phyloP scores from a whole-genome alignment of 331 rosid species.

The Ulmus americana region DNA sequence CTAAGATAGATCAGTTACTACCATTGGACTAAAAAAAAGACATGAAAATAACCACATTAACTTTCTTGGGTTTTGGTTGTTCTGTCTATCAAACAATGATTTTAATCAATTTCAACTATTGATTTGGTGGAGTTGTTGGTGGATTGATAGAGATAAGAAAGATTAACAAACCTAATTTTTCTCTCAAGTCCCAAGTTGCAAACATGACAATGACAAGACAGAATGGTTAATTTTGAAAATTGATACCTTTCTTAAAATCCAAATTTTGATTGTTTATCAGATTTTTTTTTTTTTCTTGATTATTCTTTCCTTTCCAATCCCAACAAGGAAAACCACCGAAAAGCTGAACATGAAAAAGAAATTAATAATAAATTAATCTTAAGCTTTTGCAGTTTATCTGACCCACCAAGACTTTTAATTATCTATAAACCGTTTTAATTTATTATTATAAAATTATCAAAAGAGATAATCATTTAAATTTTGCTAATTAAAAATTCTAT shows the following conservation, averaged over 20 bases:
- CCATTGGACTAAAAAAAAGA: no score
- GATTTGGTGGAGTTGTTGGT: conserved; percentile 32
- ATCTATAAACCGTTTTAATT: no score
- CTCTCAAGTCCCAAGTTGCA: conserved; percentile 21
- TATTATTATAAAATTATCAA: no score
- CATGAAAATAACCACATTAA: neutral
- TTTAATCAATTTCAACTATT: neutral
- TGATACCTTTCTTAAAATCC: conserved; percentile 14
- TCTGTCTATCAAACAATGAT: conserved; percentile 13
- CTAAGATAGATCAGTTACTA: no score
- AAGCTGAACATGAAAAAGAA: neutral
- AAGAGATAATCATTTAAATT: no score
- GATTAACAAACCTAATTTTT: conserved; percentile 12
- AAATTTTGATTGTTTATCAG: conserved; percentile 8
- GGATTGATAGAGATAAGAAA: conserved; percentile 16
- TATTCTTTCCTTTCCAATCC: neutral
- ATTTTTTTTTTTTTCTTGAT: conserved; percentile 1
- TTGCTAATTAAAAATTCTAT: no score
- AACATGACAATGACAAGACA: conserved; percentile 29
- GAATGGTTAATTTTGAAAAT: conserved; percentile 22
- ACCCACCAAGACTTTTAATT: neutral
- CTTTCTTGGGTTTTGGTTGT: conserved; percentile 23
- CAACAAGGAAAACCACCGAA: neutral
- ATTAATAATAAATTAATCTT: neutral
- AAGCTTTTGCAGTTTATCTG: neutral